A percentile compares a stretch with the other conserved stretches of the same genome.
These are phyloP conservation scores for Roridomyces roridus DNA, from an alignment of 768 basidiomycete genomes.

Conservation along the genomic window DNA sequence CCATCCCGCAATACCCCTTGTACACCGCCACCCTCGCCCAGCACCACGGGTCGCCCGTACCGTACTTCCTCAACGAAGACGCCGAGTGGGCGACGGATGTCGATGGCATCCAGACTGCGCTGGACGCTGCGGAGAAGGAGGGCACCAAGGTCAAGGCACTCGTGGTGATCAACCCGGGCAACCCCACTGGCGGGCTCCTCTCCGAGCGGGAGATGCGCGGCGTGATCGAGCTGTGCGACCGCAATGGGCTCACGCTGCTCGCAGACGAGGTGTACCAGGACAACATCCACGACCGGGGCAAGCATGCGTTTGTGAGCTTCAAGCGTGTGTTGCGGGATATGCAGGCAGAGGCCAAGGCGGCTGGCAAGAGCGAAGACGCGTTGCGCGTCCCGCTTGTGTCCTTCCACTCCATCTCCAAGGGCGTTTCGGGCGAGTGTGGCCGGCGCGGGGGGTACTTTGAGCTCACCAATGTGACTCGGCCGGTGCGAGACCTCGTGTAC, in stretches of 20 bases:
- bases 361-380: too few species aligned
- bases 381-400: conserved; percentile 87
- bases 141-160: conserved; percentile 79
- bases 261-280: conserved; percentile 99
- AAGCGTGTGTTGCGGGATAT: conserved; percentile 81
- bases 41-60: conserved; percentile 77
- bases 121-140: conserved; percentile 68
- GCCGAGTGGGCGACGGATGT: conserved; percentile 85
- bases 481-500: conserved; percentile 87
- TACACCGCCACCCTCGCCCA: conserved; percentile 96
- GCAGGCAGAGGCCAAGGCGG: conserved; percentile 24
- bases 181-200: conserved; percentile 92
- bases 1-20: conserved; percentile 97
- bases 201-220: conserved; percentile 70
- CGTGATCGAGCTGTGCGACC: conserved; percentile 85
- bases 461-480: conserved; percentile 78
- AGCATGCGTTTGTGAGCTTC: conserved; percentile 89
- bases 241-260: conserved; percentile 84
- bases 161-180: conserved; percentile 98
- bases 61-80: conserved; percentile 88
- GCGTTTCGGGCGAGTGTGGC: conserved; percentile 95
- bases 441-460: conserved; percentile 98
- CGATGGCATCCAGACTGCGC: conserved; percentile 65
- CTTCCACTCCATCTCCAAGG: conserved; percentile 98
- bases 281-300: conserved; percentile 77